These are phyloP conservation scores for Carex pumila DNA, from an alignment of 176 grass and related monocot species.

Conservation along the genomic window DNA sequence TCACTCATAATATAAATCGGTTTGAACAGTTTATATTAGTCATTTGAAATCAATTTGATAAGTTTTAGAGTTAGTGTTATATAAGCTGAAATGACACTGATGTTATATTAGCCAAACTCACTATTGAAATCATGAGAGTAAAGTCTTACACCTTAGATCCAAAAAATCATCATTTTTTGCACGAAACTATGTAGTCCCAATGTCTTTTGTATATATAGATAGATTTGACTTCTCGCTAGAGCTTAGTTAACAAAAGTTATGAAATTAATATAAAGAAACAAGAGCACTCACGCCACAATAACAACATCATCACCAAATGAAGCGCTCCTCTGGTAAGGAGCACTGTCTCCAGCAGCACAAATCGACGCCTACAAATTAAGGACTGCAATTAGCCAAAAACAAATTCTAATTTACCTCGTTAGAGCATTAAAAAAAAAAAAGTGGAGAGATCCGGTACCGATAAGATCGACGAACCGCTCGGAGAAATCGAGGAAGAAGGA, in stretches of 20 bases:
- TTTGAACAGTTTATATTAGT: too few species aligned
- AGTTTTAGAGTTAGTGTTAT: too few species aligned
- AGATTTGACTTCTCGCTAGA: background rate
- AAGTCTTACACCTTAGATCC: background rate
- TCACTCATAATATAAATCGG: too few species aligned
- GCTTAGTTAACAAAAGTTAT: background rate
- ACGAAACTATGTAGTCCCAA: background rate
- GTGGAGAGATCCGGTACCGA: conserved; percentile 10
- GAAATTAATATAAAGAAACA: background rate
- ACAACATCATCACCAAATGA: conserved; percentile 78
- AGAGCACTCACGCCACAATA: conserved; percentile 65
- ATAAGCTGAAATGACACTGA: too few species aligned
- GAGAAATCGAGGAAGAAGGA: conserved; percentile 26
- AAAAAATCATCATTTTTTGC: background rate
- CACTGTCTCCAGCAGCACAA: conserved; percentile 90
- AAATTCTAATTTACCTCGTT: background rate
- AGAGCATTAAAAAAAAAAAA: background rate
- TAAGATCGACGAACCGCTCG: conserved; percentile 4
- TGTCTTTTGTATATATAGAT: background rate
- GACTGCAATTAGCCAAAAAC: background rate
- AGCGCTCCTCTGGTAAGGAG: conserved; percentile 69
- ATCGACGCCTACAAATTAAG: conserved; percentile 39
- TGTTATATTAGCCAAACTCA: background rate
- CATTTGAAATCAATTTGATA: too few species aligned
- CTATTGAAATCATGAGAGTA: background rate